Percentiles rank a stretch among this genome's conserved stretches.
Evolutionary conservation across 2,329 filamentous ascomycete genomes (phyloP).

Genomic region (Apiospora hydei): DNA sequence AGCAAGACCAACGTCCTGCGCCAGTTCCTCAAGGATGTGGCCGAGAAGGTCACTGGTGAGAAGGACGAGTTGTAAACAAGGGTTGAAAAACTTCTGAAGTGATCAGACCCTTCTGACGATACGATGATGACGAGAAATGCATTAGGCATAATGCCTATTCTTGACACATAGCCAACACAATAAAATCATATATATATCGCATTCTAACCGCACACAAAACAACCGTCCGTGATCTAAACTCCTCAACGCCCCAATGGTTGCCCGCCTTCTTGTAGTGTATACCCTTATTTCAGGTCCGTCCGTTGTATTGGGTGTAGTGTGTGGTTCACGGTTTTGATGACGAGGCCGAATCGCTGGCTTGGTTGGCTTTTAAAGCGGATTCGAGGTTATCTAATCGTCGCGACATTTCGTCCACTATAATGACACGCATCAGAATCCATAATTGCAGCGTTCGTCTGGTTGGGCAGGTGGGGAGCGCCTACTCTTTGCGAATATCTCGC

Average conservation of each 20-base stretch:
- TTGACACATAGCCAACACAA: conserved; percentile 22
- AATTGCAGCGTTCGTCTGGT: neutral
- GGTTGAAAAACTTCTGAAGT: neutral
- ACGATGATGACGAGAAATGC: conserved; percentile 17
- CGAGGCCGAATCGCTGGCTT: conserved; percentile 49
- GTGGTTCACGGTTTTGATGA: conserved; percentile 46
- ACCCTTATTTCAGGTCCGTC: neutral
- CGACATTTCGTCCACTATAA: conserved; percentile 91
- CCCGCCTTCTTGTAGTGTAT: neutral
- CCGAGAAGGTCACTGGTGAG: conserved; percentile 56
- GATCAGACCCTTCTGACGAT: neutral
- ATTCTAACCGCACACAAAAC: neutral
- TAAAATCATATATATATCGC: neutral
- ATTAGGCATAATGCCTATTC: conserved; percentile 26
- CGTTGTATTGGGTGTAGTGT: neutral
- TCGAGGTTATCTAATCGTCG: conserved; percentile 85
- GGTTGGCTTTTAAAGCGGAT: conserved; percentile 69
- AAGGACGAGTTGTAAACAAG: conserved; percentile 74
- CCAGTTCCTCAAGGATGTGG: conserved; percentile 72
- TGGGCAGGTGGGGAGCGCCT: conserved; percentile 34
- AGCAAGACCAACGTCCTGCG: conserved; percentile 87
- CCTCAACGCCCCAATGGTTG: neutral
- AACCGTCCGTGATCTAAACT: neutral
- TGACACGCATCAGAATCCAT: neutral
- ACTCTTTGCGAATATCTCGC: conserved; percentile 91